Percentiles rank a stretch among this genome's conserved stretches.
These are phyloP conservation scores for Monosporascus ibericus DNA, from an alignment of 2,329 filamentous ascomycete genomes.

Conservation along the genomic window DNA sequence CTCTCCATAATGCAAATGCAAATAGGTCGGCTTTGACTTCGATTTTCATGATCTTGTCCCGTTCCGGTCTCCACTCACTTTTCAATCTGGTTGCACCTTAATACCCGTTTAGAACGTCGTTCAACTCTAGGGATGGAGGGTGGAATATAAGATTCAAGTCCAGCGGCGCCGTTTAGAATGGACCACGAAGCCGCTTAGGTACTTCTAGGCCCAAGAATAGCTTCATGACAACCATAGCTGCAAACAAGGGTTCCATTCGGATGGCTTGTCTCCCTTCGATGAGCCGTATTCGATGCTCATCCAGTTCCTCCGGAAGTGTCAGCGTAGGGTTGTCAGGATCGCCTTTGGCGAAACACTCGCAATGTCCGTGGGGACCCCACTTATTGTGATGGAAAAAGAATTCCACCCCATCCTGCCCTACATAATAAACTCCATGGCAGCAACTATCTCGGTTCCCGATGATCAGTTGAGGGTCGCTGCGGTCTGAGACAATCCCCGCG, in stretches of 20 bases:
- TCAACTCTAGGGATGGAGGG: too few species aligned
- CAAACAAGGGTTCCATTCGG: conserved; percentile 11
- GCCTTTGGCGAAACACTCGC: conserved; percentile 2
- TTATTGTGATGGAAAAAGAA: conserved; percentile 9
- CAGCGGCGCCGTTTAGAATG: not conserved
- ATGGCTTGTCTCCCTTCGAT: conserved; percentile 1
- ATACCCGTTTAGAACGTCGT: too few species aligned
- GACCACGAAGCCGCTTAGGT: conserved; percentile 3
- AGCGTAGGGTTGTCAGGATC: not conserved
- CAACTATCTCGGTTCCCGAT: conserved; percentile 6
- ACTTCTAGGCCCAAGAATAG: conserved; percentile 10
- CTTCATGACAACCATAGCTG: conserved; percentile 18
- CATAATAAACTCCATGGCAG: conserved; percentile 8
- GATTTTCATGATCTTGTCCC: too few species aligned
- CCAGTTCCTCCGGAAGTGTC: conserved; percentile 3
- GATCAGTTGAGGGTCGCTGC: conserved; percentile 5
- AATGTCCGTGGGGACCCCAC: not conserved
- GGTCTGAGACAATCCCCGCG: not conserved
- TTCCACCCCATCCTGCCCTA: not conserved
- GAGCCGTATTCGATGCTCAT: conserved; percentile 6
- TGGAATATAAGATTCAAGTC: too few species aligned
- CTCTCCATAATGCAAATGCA: too few species aligned
- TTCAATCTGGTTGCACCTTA: too few species aligned
- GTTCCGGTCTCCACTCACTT: too few species aligned
- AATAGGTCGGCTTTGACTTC: too few species aligned